These are phyloP conservation scores for Fusarium lateritium DNA, from an alignment of 2,329 filamentous ascomycete genomes.

Conservation along the genomic window DNA sequence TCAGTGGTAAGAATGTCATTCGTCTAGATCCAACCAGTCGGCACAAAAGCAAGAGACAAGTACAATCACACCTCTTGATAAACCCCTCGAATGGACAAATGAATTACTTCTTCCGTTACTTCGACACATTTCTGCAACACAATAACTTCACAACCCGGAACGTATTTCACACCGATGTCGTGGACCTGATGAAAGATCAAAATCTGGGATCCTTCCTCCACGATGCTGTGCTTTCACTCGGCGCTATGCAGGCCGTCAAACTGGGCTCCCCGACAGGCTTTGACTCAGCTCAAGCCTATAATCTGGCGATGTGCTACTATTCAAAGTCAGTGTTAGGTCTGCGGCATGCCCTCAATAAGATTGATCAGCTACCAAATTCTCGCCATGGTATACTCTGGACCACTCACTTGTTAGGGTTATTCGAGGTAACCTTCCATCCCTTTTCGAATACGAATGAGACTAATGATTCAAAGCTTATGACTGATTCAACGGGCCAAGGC, in stretches of 20 bases:
- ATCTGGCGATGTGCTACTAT: slow-evolving; percentile 47
- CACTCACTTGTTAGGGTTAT: slow-evolving; percentile 53
- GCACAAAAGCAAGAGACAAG: accelerated
- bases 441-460: accelerated
- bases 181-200: slow-evolving; percentile 40
- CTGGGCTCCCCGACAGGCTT: slow-evolving; percentile 17
- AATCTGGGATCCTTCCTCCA: slow-evolving; percentile 36
- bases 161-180: slow-evolving; percentile 33
- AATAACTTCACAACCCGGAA: slow-evolving; percentile 49
- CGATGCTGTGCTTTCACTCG: slow-evolving; percentile 51
- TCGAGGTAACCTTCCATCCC: slow-evolving; percentile 47
- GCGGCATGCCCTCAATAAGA: slow-evolving; percentile 30
- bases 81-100: slow-evolving; percentile 28
- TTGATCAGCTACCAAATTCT: not conserved
- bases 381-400: slow-evolving; percentile 51
- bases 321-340: slow-evolving; percentile 47
- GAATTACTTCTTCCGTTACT: slow-evolving; percentile 48
- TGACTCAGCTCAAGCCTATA: not conserved
- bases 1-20: slow-evolving; percentile 6
- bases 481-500: slow-evolving; percentile 50
- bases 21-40: not conserved
- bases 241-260: slow-evolving; percentile 52
- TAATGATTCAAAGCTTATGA: slow-evolving; percentile 49
- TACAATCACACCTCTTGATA: not conserved
- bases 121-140: slow-evolving; percentile 47